Percentiles rank a stretch among this genome's conserved stretches.
phyloP scores from a whole-genome alignment of 2,329 filamentous ascomycete genomes.

The Moelleriella libera region DNA sequence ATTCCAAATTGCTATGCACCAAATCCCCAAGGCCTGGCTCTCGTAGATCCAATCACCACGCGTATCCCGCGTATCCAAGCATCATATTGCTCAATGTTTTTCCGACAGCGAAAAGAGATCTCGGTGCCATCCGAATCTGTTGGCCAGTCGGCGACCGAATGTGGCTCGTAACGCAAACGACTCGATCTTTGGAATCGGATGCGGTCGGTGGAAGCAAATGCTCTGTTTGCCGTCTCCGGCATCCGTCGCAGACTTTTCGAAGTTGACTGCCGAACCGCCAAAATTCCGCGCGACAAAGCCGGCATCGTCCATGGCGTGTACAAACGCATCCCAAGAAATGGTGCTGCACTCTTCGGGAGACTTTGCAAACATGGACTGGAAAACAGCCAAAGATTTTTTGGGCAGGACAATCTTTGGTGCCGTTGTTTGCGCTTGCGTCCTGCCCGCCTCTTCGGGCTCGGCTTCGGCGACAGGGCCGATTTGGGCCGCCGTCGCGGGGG shows the following conservation, averaged over 20 bases:
- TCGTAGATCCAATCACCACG: too few species aligned
- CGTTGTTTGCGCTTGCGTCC: too few species aligned
- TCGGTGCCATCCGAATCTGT: constrained; percentile 3
- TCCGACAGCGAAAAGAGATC: constrained; percentile 15
- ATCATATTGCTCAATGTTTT: too few species aligned
- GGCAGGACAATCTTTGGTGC: too few species aligned
- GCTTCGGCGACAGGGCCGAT: too few species aligned
- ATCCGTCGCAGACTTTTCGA: not conserved
- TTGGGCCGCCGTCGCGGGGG: too few species aligned
- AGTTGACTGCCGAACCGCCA: constrained; percentile 2
- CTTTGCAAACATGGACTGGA: constrained; percentile 3
- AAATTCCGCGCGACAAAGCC: constrained; percentile 1
- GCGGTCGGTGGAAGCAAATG: constrained; percentile 5
- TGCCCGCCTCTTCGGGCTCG: too few species aligned
- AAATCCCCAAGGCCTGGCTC: too few species aligned
- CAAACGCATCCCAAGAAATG: constrained; percentile 3
- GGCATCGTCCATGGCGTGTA: constrained; percentile 4
- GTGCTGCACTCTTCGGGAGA: not conserved
- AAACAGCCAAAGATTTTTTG: not conserved
- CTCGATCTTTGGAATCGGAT: constrained; percentile 4
- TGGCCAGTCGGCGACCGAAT: constrained; percentile 3
- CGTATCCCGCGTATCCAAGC: too few species aligned
- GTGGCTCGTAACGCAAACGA: constrained; percentile 1
- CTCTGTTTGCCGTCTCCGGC: not conserved
- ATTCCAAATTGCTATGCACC: too few species aligned